A percentile compares a stretch with the other conserved stretches of the same genome.
phyloP scores from a whole-genome alignment of 2,329 filamentous ascomycete genomes.

The Hymenoscyphus fructigenus region DNA sequence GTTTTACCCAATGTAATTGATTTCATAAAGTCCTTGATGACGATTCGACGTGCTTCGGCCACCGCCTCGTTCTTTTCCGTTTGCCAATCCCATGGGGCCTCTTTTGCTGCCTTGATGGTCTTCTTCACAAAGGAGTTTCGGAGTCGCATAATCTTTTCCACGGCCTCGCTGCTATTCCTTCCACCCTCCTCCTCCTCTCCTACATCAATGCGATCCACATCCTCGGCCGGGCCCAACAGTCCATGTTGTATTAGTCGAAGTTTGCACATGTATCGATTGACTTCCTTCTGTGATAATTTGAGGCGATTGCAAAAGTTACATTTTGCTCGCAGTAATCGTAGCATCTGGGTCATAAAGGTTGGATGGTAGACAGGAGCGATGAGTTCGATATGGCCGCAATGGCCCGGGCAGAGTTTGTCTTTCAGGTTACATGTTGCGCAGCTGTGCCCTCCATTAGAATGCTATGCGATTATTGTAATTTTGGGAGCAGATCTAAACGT shows the following conservation, averaged over 20 bases:
- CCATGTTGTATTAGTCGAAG: conserved; percentile 83
- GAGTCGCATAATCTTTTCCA: conserved; percentile 51
- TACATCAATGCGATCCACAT: conserved; percentile 44
- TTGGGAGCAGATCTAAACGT: conserved; percentile 40
- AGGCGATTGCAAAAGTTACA: conserved; percentile 90
- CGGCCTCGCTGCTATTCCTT: conserved; percentile 25
- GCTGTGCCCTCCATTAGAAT: conserved; percentile 46
- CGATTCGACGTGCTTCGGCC: conserved; percentile 68
- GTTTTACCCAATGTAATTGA: conserved; percentile 67
- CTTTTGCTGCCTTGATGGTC: conserved; percentile 60
- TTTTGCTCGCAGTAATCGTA: conserved; percentile 80
- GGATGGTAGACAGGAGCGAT: conserved; percentile 93
- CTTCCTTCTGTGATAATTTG: conserved; percentile 71
- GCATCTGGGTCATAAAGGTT: conserved; percentile 91
- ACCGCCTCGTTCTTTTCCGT: conserved; percentile 77
- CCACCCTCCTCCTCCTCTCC: conserved; percentile 24
- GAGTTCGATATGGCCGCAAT: conserved; percentile 92
- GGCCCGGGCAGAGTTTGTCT: conserved; percentile 80
- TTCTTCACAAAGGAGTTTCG: conserved; percentile 69
- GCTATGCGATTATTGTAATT: conserved; percentile 3
- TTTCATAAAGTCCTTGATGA: conserved; percentile 80
- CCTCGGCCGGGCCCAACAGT: conserved; percentile 64
- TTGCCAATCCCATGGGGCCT: conserved; percentile 44
- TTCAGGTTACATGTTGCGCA: conserved; percentile 91
- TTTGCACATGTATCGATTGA: conserved; percentile 81